phyloP scores from a whole-genome alignment of 176 grass and related monocot genomes.

The Carex pumila region DNA sequence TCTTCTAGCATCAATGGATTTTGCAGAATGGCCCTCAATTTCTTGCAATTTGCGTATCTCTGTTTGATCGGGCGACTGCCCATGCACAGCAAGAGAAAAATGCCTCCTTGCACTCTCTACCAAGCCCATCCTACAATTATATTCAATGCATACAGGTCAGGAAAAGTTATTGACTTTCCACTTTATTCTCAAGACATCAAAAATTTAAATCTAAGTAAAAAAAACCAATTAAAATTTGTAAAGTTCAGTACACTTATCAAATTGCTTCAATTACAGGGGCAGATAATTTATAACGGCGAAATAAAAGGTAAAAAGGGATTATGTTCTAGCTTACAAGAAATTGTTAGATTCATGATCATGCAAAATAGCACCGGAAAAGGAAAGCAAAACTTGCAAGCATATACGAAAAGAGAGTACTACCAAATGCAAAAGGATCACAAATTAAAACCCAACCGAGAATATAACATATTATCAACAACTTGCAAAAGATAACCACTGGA shows the following conservation, averaged over 20 bases:
- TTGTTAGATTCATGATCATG: background rate
- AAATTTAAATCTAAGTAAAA: background rate
- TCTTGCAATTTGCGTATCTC: conserved; percentile 71
- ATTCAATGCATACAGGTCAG: background rate
- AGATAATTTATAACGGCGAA: background rate
- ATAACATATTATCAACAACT: background rate
- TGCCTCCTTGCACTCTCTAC: conserved; percentile 60
- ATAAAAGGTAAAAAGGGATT: background rate
- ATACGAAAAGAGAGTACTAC: background rate
- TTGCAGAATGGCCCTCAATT: conserved; percentile 56
- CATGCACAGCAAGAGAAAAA: conserved; percentile 45
- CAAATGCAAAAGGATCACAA: background rate
- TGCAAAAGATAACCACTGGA: background rate
- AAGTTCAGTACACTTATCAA: background rate
- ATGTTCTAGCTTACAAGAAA: background rate
- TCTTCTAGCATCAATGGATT: conserved; percentile 61
- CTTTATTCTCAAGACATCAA: background rate
- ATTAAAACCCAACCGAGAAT: background rate
- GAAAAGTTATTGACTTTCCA: background rate
- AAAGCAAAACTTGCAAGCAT: background rate
- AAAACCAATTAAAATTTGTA: background rate
- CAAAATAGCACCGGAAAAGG: background rate
- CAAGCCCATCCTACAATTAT: conserved; percentile 49
- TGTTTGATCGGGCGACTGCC: conserved; percentile 41
- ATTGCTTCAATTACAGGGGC: background rate